phyloP scores from a whole-genome alignment of 2,329 filamentous ascomycete genomes.

The Oidium heveae region DNA sequence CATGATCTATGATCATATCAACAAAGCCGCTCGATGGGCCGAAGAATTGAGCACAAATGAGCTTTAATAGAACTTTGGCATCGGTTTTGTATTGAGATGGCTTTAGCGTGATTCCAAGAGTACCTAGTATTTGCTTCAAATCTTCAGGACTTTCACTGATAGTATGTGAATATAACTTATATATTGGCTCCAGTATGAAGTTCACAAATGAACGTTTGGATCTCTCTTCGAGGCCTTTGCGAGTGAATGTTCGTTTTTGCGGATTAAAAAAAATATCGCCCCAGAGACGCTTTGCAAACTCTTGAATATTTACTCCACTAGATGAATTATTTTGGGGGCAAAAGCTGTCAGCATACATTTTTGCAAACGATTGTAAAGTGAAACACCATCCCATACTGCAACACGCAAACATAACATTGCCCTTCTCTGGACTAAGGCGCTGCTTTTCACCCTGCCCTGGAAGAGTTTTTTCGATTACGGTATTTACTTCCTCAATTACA shows the following conservation, averaged over 20 bases:
- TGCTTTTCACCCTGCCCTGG: slow-evolving; percentile 57
- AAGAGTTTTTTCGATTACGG: slow-evolving; percentile 66
- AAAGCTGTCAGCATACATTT: slow-evolving; percentile 85
- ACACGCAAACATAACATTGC: slow-evolving; percentile 93
- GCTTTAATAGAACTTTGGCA: slow-evolving; percentile 63
- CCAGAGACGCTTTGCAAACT: slow-evolving; percentile 74
- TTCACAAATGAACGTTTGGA: slow-evolving; percentile 76
- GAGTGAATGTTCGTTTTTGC: slow-evolving; percentile 66
- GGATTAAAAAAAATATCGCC: slow-evolving; percentile 95
- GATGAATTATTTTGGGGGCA: slow-evolving; percentile 14
- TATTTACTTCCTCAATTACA: slow-evolving; percentile 96
- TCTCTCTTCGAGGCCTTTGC: slow-evolving; percentile 58
- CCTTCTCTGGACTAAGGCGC: slow-evolving; percentile 81
- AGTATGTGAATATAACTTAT: slow-evolving; percentile 90
- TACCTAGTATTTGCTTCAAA: slow-evolving; percentile 51
- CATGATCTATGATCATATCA: slow-evolving; percentile 77
- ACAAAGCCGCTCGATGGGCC: slow-evolving; percentile 74
- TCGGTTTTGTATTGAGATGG: slow-evolving; percentile 80
- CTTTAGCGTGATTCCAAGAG: slow-evolving; percentile 65
- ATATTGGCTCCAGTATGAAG: slow-evolving; percentile 88
- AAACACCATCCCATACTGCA: slow-evolving; percentile 93
- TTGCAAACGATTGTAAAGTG: slow-evolving; percentile 76
- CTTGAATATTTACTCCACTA: slow-evolving; percentile 48
- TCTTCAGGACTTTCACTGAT: slow-evolving; percentile 77
- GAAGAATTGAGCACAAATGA: slow-evolving; percentile 91